Percentiles rank a stretch among this genome's conserved stretches.
phyloP scores from a whole-genome alignment of 2,329 filamentous ascomycete species.

The Westerdykella aurantiaca region DNA sequence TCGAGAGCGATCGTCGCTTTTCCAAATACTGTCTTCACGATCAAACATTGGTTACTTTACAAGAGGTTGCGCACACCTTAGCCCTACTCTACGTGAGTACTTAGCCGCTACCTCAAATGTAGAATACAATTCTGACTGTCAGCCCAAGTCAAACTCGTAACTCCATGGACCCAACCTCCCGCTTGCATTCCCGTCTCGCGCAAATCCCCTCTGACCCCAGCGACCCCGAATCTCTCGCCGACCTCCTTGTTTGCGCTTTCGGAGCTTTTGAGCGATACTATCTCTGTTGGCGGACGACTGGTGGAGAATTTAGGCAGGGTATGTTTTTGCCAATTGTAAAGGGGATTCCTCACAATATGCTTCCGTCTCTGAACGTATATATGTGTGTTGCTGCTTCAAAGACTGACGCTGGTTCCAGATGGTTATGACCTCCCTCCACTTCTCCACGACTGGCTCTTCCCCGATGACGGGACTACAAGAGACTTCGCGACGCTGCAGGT shows the following conservation, averaged over 20 bases:
- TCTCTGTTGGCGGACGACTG: constrained; percentile 35
- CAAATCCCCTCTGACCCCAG: constrained; percentile 27
- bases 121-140: neutral
- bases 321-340: neutral
- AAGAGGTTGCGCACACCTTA: no score
- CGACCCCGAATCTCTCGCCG: constrained; percentile 33
- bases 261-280: constrained; percentile 39
- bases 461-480: constrained; percentile 21
- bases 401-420: constrained; percentile 14
- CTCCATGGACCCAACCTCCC: constrained; percentile 25
- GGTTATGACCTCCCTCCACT: constrained; percentile 30
- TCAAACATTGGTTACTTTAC: no score
- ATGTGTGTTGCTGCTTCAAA: neutral
- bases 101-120: no score
- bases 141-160: neutral
- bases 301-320: constrained; percentile 36
- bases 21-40: no score
- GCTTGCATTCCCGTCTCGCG: constrained; percentile 28
- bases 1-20: no score
- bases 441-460: constrained; percentile 34
- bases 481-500: constrained; percentile 35
- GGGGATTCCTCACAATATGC: neutral
- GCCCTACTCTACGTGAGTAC: no score
- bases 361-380: no score
- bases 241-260: constrained; percentile 36